Evolutionary conservation across 768 basidiomycete species (phyloP), one percentile per base, ranked within the genome.

Genomic region (Amanita fuliginea): DNA sequence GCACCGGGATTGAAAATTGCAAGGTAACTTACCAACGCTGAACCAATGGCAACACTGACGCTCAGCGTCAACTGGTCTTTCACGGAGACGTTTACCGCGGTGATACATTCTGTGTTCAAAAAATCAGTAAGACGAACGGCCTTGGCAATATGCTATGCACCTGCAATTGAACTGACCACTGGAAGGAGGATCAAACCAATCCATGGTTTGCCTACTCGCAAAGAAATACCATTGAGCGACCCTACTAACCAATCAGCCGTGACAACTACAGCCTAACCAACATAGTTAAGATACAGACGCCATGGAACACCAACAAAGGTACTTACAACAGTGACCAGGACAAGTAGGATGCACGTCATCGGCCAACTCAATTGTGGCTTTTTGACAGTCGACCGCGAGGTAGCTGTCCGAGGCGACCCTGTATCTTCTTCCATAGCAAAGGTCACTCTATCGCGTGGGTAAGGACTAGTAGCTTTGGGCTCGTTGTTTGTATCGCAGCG

Each of bases 101-200:
- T 94, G 49, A 92, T 78, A 55, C 89, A 91, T 66, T 96, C 93
- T 78, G 63, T 48, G 54, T 56, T 39, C 57, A 16, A 26, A 24
- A 41, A 26, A 18, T 41, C 10, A 39, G 26, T 16, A 33, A 41
- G 30, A 33, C 6, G 9, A 8, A 3, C 34, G 28, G 21, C 33
- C 32, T 1, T 30, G 22, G 26, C 47, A 32, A 39, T 14, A 14
- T 33, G 21, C 19, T 4, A 50, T 46, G 18, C 33, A 84, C 86
- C 86, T 59, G 88, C 84, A 30, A 90, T 71, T 11, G 83, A 84
- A 30, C 80, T 84, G 35, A 94, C 84, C 14, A 83, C 81, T 3
- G 94, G 94, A 8, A 97, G 74, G 11, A 98, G 61, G 56, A 98
- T 90, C 32, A 97, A 67, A 13, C 83, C 92, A 51, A 94, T 74